These are phyloP conservation scores for Centaurea solstitialis DNA, from an alignment of 129 eudicot species.

Conservation along the genomic window DNA sequence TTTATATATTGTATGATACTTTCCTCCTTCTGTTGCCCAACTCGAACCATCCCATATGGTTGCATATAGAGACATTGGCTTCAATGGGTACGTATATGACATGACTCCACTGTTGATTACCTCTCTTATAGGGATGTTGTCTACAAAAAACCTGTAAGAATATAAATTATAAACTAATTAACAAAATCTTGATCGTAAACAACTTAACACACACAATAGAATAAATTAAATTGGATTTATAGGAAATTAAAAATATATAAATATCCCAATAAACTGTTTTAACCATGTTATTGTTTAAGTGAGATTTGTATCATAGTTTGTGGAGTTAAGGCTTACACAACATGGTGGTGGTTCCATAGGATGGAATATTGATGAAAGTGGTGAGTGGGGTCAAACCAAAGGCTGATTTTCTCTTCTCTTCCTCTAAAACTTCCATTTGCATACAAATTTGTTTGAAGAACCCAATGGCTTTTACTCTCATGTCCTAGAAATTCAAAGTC, in stretches of 20 bases:
- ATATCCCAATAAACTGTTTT: neutral
- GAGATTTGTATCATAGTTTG: neutral
- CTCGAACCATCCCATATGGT: constrained; percentile 96
- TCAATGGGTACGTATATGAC: constrained; percentile 79
- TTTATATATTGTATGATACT: constrained; percentile 70
- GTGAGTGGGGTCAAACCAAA: constrained; percentile 88
- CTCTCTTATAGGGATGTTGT: constrained; percentile 87
- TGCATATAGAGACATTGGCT: constrained; percentile 80
- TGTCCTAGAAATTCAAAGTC: constrained; percentile 95
- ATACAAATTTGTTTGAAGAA: constrained; percentile 86
- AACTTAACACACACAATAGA: neutral
- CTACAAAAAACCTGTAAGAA: constrained; percentile 76
- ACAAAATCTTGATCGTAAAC: neutral
- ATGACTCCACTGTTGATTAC: constrained; percentile 54
- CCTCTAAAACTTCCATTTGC: constrained; percentile 92
- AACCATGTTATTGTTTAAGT: neutral
- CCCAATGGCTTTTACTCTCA: constrained; percentile 72
- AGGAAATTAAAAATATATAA: neutral
- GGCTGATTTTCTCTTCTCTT: constrained; percentile 84
- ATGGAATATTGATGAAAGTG: constrained; percentile 81
- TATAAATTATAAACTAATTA: neutral
- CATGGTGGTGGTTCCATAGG: constrained; percentile 88
- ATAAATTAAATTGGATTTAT: neutral
- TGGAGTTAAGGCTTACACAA: constrained; percentile 59
- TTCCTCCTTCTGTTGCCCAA: constrained; percentile 96